Base-by-base conservation (phyloP, 140 eudicot genomes). In the Stevia rebaudiana region DNA sequence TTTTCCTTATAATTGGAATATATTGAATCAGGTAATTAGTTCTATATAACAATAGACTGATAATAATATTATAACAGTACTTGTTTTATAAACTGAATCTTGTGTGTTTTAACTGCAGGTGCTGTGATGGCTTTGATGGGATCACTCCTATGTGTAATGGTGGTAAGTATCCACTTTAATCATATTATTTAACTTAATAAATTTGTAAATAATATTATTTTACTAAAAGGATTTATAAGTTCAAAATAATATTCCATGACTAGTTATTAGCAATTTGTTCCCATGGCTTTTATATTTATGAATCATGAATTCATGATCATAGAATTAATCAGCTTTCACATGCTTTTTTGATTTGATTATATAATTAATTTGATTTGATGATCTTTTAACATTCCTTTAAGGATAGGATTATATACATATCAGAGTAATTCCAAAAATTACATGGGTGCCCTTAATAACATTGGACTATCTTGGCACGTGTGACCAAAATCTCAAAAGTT, bases 101-200 rank as follows among this genome's bases (percentile, higher is more conserved):
- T 25, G 5, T 58, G 59, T 69, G 61, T 73, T 69, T 55, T 21
- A 12, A 30, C 60, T 83, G 76, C 84, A 92, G 98, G 96, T 80
- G 82, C 82, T 36, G 81, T 91, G 77, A 91, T 91, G 95, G 74
- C 98, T 39, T 72, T 91, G 52, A 82, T 84, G 67, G 98, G 98
- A 6, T 91, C 98, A 51, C 83, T 91, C 25, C 81, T 91, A 25
- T 81, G 98, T 71, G 68, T 91, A 42, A 83, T 91, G 54, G 91
- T 82, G 98, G 98, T 91, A 79, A 73, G 84, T 53, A 44, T 60
- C 4, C 47, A 59, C 73, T 21, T 62, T 22, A 50, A 49, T 25
- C 43, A 54, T 23, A 21, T 43, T 3, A 54, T 33, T 73, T 53
- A 28, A 28, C 2, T 28, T 28, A 28, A 28, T 28, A 28, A 28